Evolutionary conservation across 345 rosid genomes (phyloP).

Genomic region (Carallia pectinifolia): DNA sequence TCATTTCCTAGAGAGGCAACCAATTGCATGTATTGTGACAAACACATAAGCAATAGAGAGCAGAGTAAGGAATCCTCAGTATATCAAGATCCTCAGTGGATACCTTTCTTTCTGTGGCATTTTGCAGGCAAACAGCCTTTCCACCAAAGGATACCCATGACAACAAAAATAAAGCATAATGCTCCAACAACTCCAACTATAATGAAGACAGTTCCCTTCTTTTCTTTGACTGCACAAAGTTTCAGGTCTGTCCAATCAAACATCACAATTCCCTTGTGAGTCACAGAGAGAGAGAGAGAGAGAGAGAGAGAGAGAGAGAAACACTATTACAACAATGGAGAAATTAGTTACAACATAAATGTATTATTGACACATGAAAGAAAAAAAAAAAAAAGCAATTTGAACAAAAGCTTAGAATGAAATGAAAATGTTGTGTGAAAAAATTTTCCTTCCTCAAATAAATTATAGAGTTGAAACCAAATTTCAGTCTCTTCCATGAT

Average conservation of each 20-base stretch:
- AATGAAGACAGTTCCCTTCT: conserved; percentile 9
- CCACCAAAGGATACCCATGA: conserved; percentile 25
- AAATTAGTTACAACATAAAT: too few relatives aligned
- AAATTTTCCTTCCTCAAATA: too few relatives aligned
- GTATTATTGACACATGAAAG: too few relatives aligned
- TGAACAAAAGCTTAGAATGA: too few relatives aligned
- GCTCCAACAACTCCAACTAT: conserved; percentile 22
- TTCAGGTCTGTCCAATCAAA: conserved; percentile 17
- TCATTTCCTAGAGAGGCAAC: neutral
- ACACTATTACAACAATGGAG: too few relatives aligned
- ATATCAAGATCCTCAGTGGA: neutral
- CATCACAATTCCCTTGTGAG: neutral
- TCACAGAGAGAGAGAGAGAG: neutral
- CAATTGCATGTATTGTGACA: neutral
- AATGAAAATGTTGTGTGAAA: too few relatives aligned
- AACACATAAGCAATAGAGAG: neutral
- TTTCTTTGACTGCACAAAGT: conserved; percentile 11
- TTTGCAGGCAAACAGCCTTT: conserved; percentile 19
- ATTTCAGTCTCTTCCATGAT: too few relatives aligned
- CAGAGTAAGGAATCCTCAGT: neutral
- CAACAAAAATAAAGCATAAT: conserved; percentile 11
- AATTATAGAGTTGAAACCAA: too few relatives aligned
- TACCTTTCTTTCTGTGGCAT: conserved; percentile 14
- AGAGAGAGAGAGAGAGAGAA: neutral
- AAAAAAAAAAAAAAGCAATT: too few relatives aligned